phyloP scores from a whole-genome alignment of 768 basidiomycete genomes.

The Podaxis carcinomalis region DNA sequence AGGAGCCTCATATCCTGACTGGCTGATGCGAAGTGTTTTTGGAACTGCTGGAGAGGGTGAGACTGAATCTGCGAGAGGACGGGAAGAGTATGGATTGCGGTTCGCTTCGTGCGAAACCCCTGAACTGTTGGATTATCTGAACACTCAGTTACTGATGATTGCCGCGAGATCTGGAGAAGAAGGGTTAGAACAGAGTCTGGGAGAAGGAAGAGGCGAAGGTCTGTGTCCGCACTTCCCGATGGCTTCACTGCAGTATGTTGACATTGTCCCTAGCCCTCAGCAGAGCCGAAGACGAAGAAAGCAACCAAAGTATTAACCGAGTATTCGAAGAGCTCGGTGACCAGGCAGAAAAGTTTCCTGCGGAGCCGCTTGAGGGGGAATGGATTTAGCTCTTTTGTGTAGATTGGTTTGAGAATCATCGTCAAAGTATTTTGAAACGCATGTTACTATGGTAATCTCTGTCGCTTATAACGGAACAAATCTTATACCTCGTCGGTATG shows the following conservation, averaged over 20 bases:
- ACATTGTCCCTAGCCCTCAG: conserved; percentile 29
- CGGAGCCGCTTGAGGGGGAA: conserved; percentile 44
- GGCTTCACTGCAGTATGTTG: not conserved
- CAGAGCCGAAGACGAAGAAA: conserved; percentile 34
- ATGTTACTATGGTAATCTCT: no score
- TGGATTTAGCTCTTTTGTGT: conserved; percentile 30
- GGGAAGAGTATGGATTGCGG: conserved; percentile 42
- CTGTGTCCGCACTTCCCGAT: conserved; percentile 10
- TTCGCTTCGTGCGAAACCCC: conserved; percentile 49
- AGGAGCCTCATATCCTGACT: conserved; percentile 40
- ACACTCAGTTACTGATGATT: conserved; percentile 52
- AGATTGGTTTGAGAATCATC: not conserved
- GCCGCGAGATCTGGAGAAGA: conserved; percentile 44
- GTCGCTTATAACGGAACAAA: no score
- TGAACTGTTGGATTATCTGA: conserved; percentile 50
- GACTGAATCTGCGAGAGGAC: conserved; percentile 25
- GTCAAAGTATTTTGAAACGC: no score
- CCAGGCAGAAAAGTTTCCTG: conserved; percentile 35
- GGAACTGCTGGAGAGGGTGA: conserved; percentile 23
- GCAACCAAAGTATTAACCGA: conserved; percentile 31
- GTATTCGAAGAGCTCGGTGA: conserved; percentile 44
- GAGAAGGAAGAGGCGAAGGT: conserved; percentile 50
- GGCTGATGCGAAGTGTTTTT: conserved; percentile 45
- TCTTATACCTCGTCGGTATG: no score
- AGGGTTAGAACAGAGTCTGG: conserved; percentile 45